Evolutionary conservation across 2,329 filamentous ascomycete genomes (phyloP).

Genomic region (Ceratocystiopsis minuta): DNA sequence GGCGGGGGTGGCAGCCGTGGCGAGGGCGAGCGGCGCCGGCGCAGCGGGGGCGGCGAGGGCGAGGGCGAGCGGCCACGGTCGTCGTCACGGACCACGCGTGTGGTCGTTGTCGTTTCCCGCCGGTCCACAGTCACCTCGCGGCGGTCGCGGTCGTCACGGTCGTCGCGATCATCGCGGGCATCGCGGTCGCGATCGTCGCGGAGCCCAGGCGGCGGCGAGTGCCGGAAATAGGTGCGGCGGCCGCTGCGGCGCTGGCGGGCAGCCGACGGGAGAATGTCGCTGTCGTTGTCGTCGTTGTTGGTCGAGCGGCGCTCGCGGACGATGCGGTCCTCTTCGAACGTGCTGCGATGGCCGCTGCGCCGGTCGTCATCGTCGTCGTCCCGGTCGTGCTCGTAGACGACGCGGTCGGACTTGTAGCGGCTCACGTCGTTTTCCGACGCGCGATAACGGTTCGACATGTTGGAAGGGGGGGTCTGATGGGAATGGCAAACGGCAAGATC

Average conservation of each 20-base stretch:
- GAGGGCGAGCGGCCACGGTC: background rate
- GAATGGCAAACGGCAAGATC: too few species aligned
- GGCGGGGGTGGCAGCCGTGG: conserved; percentile 21
- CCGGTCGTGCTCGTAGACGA: conserved; percentile 25
- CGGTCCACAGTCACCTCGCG: too few species aligned
- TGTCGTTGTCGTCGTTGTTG: conserved; percentile 28
- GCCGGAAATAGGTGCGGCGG: too few species aligned
- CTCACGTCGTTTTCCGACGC: conserved; percentile 3
- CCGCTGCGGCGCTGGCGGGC: conserved; percentile 15
- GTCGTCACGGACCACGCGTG: background rate
- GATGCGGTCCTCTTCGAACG: conserved; percentile 28
- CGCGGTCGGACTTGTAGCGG: conserved; percentile 30
- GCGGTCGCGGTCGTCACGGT: conserved; percentile 18
- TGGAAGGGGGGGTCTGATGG: background rate
- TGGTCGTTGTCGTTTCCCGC: conserved; percentile 17
- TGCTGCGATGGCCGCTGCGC: conserved; percentile 18
- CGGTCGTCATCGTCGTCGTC: conserved; percentile 35
- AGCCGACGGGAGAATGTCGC: background rate
- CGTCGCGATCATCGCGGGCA: background rate
- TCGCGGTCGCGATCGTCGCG: background rate
- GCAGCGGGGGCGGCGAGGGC: conserved; percentile 20
- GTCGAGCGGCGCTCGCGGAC: conserved; percentile 28
- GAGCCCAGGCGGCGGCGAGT: conserved; percentile 2
- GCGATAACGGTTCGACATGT: conserved; percentile 8
- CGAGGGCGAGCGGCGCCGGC: background rate